phyloP scores from a whole-genome alignment of 2,329 filamentous ascomycete species.

The Fusarium falciforme region DNA sequence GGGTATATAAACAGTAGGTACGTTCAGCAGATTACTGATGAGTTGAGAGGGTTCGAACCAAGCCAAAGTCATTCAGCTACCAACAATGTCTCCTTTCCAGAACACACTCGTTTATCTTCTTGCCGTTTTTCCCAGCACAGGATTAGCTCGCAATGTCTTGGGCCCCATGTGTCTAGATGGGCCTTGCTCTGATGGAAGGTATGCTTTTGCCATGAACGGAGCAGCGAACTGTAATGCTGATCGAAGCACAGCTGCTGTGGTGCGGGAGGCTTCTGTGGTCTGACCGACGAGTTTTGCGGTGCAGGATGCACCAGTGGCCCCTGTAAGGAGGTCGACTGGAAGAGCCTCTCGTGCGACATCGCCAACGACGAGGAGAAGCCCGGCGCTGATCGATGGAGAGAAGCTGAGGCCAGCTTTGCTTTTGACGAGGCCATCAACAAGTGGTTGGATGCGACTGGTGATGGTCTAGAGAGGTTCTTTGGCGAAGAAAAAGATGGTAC shows the following conservation, averaged over 20 bases:
- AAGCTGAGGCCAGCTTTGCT: background rate
- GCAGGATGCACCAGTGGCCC: slow-evolving; percentile 3
- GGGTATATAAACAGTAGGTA: background rate
- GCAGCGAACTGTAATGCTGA: background rate
- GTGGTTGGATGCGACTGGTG: background rate
- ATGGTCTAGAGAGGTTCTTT: background rate
- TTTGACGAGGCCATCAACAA: background rate
- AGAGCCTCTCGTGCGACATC: background rate
- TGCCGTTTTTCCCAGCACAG: background rate
- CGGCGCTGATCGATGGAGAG: background rate
- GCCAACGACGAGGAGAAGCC: background rate
- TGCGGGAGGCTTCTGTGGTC: background rate
- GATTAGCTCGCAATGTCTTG: background rate
- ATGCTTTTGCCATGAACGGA: background rate
- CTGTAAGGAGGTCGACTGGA: background rate
- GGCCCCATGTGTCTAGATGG: background rate
- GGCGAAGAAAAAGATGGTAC: background rate
- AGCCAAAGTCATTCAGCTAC: background rate
- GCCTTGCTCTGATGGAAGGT: background rate
- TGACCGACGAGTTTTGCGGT: background rate
- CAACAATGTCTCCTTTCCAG: background rate
- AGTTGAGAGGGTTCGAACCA: background rate
- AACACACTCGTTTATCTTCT: background rate
- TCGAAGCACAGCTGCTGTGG: background rate
- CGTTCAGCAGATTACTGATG: background rate